Conservation (phyloP, 441 rosid genomes). For the Pelargonium exstipulatum region DNA sequence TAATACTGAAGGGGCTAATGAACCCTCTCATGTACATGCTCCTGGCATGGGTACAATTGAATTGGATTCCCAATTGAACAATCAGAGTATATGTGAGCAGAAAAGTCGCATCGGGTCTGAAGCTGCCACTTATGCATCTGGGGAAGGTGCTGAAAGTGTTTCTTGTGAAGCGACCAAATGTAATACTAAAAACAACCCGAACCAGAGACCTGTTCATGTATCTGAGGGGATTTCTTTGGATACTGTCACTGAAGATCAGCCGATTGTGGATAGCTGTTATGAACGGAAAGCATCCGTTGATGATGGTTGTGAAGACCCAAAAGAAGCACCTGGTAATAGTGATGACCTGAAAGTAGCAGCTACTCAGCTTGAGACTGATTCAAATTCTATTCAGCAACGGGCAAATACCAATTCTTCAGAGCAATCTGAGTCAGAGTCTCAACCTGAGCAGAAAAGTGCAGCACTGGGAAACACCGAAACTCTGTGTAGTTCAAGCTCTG, state of each 20-base stretch:
- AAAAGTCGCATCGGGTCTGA: constrained; percentile 3
- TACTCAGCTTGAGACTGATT: background rate
- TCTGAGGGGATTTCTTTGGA: background rate
- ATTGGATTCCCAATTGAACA: constrained; percentile 10
- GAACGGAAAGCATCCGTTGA: background rate
- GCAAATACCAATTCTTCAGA: constrained; percentile 12
- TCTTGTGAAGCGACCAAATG: constrained; percentile 21
- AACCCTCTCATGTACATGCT: background rate
- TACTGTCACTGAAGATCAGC: constrained; percentile 7
- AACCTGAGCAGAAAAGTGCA: background rate
- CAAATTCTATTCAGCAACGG: constrained; percentile 4
- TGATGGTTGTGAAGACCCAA: constrained; percentile 14
- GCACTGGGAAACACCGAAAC: constrained; percentile 17
- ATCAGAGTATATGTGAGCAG: constrained; percentile 9
- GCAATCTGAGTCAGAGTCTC: constrained; percentile 14
- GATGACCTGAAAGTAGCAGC: constrained; percentile 14
- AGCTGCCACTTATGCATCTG: background rate
- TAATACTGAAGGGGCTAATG: constrained; percentile 20
- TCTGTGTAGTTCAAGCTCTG: constrained; percentile 20
- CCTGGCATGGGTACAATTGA: background rate
- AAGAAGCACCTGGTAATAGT: background rate
- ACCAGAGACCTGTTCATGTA: constrained; percentile 3
- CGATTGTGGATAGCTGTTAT: constrained; percentile 6
- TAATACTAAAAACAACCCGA: constrained; percentile 8
- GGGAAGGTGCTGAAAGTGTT: constrained; percentile 9